Percentiles rank a stretch among this genome's conserved stretches.
These are phyloP conservation scores for Backusella macrospora DNA, from an alignment of 192 early-diverging fungal species.

Conservation along the genomic window DNA sequence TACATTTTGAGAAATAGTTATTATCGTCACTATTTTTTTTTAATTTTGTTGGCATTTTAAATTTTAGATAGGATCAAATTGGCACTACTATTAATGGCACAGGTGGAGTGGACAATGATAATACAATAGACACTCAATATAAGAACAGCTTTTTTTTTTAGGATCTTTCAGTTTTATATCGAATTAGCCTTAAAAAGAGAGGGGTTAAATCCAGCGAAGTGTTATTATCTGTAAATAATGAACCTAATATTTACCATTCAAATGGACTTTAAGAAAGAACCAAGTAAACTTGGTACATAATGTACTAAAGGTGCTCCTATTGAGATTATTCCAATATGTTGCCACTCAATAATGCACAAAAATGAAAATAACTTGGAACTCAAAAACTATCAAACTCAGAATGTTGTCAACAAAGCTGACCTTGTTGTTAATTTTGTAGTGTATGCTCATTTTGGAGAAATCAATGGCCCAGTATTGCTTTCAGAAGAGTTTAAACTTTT, in stretches of 20 bases:
- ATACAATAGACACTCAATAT: too few species aligned
- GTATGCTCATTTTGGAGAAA: slow-evolving; percentile 80
- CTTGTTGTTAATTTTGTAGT: slow-evolving; percentile 91
- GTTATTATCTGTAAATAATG: not conserved
- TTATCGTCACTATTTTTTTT: not conserved
- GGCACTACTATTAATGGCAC: slow-evolving; percentile 92
- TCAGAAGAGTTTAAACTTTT: slow-evolving; percentile 61
- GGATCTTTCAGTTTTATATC: too few species aligned
- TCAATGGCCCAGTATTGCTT: slow-evolving; percentile 54
- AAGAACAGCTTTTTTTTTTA: too few species aligned
- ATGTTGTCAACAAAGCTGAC: slow-evolving; percentile 78
- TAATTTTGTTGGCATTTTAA: too few species aligned
- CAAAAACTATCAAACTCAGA: slow-evolving; percentile 53
- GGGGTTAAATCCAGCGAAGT: too few species aligned
- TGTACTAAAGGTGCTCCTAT: slow-evolving; percentile 92
- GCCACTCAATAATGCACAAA: slow-evolving; percentile 61
- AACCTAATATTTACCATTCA: too few species aligned
- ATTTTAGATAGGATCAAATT: slow-evolving; percentile 30
- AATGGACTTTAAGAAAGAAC: slow-evolving; percentile 72
- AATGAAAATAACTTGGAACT: slow-evolving; percentile 32
- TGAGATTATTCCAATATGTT: slow-evolving; percentile 86
- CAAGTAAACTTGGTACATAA: slow-evolving; percentile 67
- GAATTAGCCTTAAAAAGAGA: too few species aligned
- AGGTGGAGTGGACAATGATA: slow-evolving; percentile 74
- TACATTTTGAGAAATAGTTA: slow-evolving; percentile 42